These are phyloP conservation scores for Thalassiosira sp. DNA, from an alignment of 352 stramenopile species.

Conservation along the genomic window DNA sequence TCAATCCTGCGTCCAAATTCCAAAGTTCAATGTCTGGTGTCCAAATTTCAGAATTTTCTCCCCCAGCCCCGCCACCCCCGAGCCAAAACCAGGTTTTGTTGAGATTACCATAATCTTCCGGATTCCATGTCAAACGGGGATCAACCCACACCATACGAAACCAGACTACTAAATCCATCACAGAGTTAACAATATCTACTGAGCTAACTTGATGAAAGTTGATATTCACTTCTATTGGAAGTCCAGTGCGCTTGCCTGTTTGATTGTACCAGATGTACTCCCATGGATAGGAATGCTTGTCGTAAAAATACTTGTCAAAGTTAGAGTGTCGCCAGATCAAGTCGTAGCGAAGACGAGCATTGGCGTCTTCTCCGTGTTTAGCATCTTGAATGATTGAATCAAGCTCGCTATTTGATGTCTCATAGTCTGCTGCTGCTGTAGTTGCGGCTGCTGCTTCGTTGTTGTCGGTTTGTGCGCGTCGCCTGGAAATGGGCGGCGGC, in stretches of 20 bases:
- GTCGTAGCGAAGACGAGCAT: constrained; percentile 3
- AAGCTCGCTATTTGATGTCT: background rate
- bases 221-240: constrained; percentile 43
- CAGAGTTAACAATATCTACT: constrained; percentile 38
- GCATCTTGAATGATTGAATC: constrained; percentile 12
- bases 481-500: constrained; percentile 11
- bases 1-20: constrained; percentile 47
- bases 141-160: constrained; percentile 46
- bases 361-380: constrained; percentile 4
- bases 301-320: constrained; percentile 21
- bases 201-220: constrained; percentile 51
- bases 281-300: constrained; percentile 34
- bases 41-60: constrained; percentile 58
- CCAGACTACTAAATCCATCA: constrained; percentile 54
- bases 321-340: background rate
- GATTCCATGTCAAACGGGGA: constrained; percentile 49
- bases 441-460: too few species aligned
- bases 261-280: constrained; percentile 37
- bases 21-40: constrained; percentile 54
- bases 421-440: too few species aligned
- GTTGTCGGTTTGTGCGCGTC: background rate
- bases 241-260: constrained; percentile 10
- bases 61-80: constrained; percentile 28
- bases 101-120: constrained; percentile 31
- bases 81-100: constrained; percentile 51